Percentiles rank a stretch among this genome's conserved stretches.
phyloP scores from a whole-genome alignment of 345 rosid genomes.

The Nephelium lappaceum region DNA sequence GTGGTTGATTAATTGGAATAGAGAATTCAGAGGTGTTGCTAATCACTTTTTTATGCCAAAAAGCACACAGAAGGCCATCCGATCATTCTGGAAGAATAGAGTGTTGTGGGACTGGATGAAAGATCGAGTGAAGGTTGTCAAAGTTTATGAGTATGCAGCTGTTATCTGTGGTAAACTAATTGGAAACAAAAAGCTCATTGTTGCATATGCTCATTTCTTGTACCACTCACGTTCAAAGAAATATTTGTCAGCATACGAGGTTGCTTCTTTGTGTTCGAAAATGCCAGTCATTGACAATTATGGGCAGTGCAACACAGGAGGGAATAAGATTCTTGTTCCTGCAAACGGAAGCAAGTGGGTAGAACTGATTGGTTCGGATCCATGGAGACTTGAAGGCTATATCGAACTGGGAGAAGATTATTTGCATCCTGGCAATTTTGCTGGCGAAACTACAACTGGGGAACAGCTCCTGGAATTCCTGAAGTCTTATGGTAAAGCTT shows the following conservation, averaged over 20 bases:
- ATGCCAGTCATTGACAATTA: conserved; percentile 67
- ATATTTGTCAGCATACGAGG: conserved; percentile 28
- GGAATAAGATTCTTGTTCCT: conserved; percentile 59
- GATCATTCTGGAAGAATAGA: conserved; percentile 20
- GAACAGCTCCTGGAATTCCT: conserved; percentile 47
- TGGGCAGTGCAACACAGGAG: conserved; percentile 29
- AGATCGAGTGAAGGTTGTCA: conserved; percentile 11
- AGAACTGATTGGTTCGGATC: conserved; percentile 49
- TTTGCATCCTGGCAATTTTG: conserved; percentile 33
- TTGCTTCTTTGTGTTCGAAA: conserved; percentile 27
- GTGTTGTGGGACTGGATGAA: conserved; percentile 48
- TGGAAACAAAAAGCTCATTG: conserved; percentile 36
- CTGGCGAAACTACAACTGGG: conserved; percentile 38
- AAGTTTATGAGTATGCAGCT: conserved; percentile 35
- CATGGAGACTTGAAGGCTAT: conserved; percentile 50
- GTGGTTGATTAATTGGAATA: conserved; percentile 65
- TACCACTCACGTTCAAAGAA: conserved; percentile 37
- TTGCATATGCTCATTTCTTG: conserved; percentile 60
- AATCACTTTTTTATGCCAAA: conserved; percentile 50
- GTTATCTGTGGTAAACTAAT: conserved; percentile 23
- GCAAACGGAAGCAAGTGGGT: conserved; percentile 70
- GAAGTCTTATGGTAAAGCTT: conserved; percentile 27
- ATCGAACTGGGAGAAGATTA: conserved; percentile 63
- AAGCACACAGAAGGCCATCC: conserved; percentile 39
- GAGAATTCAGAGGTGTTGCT: conserved; percentile 41